phyloP scores from a whole-genome alignment of 2,329 filamentous ascomycete genomes.

The Sclerotinia trifoliorum region DNA sequence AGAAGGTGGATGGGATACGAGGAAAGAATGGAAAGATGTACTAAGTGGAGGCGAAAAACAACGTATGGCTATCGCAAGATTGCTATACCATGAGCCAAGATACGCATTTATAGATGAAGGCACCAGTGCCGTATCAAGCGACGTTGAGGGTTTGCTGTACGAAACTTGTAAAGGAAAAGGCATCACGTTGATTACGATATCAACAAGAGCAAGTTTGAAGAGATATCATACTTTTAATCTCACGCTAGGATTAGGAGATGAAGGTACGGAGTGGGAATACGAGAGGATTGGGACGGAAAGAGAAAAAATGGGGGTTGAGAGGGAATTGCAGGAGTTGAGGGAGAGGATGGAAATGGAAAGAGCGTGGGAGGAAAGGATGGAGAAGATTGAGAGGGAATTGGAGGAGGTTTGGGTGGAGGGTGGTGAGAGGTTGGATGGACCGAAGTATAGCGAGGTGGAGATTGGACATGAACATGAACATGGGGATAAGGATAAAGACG shows the following conservation, averaged over 20 bases:
- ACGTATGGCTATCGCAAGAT: constrained; percentile 82
- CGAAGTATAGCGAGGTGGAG: constrained; percentile 21
- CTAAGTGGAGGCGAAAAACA: constrained; percentile 98
- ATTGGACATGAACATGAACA: not conserved
- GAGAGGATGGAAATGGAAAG: constrained; percentile 80
- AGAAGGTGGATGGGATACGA: constrained; percentile 94
- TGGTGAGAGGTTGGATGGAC: constrained; percentile 31
- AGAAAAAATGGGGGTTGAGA: constrained; percentile 91
- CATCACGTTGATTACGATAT: constrained; percentile 95
- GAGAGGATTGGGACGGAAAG: constrained; percentile 90
- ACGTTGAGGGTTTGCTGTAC: constrained; percentile 92
- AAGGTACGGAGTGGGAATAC: constrained; percentile 86
- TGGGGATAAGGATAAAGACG: not conserved
- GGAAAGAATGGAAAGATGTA: constrained; percentile 98
- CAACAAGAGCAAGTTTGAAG: constrained; percentile 88
- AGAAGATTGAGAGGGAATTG: constrained; percentile 82
- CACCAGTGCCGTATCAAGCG: constrained; percentile 88
- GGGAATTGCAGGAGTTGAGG: constrained; percentile 80
- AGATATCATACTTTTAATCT: constrained; percentile 95
- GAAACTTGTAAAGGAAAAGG: constrained; percentile 90
- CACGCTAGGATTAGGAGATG: constrained; percentile 74
- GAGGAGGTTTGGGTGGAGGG: constrained; percentile 43
- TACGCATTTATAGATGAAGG: constrained; percentile 96
- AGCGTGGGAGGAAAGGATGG: constrained; percentile 73
- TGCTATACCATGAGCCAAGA: constrained; percentile 91